Evolutionary conservation across 768 basidiomycete species (phyloP).

Genomic region (Kockovaella imperatae): DNA sequence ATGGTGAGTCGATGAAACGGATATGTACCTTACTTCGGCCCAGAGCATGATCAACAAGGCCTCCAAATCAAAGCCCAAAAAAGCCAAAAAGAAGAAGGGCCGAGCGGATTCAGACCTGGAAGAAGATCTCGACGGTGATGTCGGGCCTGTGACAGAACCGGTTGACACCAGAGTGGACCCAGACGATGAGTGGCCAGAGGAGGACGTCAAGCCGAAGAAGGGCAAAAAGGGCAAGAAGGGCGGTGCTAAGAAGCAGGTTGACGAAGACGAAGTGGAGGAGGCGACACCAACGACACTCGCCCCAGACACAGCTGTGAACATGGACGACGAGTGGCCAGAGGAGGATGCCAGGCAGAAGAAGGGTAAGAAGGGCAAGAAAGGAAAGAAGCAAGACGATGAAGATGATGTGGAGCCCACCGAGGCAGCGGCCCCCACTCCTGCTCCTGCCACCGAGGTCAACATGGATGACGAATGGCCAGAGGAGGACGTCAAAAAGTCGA

Average conservation of each 20-base stretch:
- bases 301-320: slow-evolving; percentile 16
- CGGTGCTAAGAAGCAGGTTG: slow-evolving; percentile 9
- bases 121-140: slow-evolving; percentile 14
- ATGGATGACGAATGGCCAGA: slow-evolving; percentile 64
- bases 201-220: slow-evolving; percentile 52
- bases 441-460: slow-evolving; percentile 22
- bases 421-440: background rate
- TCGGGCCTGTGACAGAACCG: slow-evolving; percentile 1
- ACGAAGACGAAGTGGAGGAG: slow-evolving; percentile 14
- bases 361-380: slow-evolving; percentile 38
- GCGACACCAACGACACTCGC: background rate
- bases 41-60: slow-evolving; percentile 24
- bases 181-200: slow-evolving; percentile 67
- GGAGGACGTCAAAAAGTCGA: slow-evolving; percentile 57
- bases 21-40: slow-evolving; percentile 17
- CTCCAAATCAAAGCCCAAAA: slow-evolving; percentile 40
- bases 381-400: slow-evolving; percentile 10
- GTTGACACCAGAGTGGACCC: slow-evolving; percentile 20
- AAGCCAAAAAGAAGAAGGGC: slow-evolving; percentile 16
- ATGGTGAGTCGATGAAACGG: slow-evolving; percentile 30
- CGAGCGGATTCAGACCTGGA: slow-evolving; percentile 27
- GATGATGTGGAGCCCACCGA: slow-evolving; percentile 5
- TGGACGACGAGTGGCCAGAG: slow-evolving; percentile 65
- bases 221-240: slow-evolving; percentile 38
- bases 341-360: slow-evolving; percentile 52